Evolutionary conservation across 495 filamentous ascomycete genomes (phyloP).

Genomic region (Aspergillus sparsus): DNA sequence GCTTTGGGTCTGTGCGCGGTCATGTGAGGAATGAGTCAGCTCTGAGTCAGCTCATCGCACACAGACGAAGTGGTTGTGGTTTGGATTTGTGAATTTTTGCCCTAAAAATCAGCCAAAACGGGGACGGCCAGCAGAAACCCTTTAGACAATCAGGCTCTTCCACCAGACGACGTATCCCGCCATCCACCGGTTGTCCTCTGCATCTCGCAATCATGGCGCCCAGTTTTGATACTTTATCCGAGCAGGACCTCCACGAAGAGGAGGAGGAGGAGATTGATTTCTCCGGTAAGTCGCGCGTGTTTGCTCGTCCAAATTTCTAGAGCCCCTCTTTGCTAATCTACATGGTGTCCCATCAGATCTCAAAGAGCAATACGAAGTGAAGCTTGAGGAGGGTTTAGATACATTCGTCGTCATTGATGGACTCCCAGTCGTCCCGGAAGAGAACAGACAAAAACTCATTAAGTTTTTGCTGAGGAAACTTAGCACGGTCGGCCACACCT

Average conservation of each 20-base stretch:
- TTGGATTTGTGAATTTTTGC: slow-evolving; percentile 43
- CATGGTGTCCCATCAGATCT: slow-evolving; percentile 60
- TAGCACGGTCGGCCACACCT: slow-evolving; percentile 75
- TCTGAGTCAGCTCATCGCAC: slow-evolving; percentile 40
- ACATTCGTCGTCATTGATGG: slow-evolving; percentile 95
- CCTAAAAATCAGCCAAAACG: slow-evolving; percentile 42
- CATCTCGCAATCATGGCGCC: slow-evolving; percentile 60
- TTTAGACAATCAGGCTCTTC: slow-evolving; percentile 23
- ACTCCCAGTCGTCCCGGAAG: slow-evolving; percentile 79
- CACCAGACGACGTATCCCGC: slow-evolving; percentile 12
- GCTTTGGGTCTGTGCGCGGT: neutral
- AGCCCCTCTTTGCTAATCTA: slow-evolving; percentile 36
- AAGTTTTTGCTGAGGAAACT: slow-evolving; percentile 95
- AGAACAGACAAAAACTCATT: slow-evolving; percentile 82
- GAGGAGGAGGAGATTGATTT: slow-evolving; percentile 92
- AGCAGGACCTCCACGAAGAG: slow-evolving; percentile 83
- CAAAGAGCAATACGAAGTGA: slow-evolving; percentile 88
- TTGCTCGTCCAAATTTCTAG: slow-evolving; percentile 18
- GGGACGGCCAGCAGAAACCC: slow-evolving; percentile 29
- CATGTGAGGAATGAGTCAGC: slow-evolving; percentile 23
- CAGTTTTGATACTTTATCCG: slow-evolving; percentile 70
- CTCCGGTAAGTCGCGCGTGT: slow-evolving; percentile 56
- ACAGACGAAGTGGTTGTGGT: slow-evolving; percentile 35
- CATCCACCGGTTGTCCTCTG: neutral
- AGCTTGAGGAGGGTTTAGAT: slow-evolving; percentile 92